phyloP scores from a whole-genome alignment of 768 basidiomycete genomes.

The Agaricus subrufescens region DNA sequence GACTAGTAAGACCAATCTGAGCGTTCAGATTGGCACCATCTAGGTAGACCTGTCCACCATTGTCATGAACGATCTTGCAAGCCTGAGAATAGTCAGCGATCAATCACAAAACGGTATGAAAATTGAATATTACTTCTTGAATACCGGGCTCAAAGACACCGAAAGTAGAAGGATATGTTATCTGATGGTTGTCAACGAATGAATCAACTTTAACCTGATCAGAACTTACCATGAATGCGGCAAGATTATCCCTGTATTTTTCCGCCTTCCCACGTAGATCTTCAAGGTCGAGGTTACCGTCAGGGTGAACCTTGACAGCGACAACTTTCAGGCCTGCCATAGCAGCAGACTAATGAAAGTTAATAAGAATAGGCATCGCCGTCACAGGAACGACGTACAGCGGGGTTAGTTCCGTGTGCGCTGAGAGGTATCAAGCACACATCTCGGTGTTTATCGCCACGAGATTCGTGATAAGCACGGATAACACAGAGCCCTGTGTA shows the following conservation, averaged over 20 bases:
- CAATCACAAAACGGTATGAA: neutral
- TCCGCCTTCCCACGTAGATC: constrained; percentile 87
- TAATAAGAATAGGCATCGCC: constrained; percentile 13
- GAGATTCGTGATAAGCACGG: constrained; percentile 88
- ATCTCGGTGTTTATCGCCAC: constrained; percentile 80
- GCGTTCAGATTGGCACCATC: constrained; percentile 97
- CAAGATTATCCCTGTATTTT: constrained; percentile 86
- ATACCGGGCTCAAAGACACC: constrained; percentile 97
- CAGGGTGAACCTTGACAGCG: constrained; percentile 80
- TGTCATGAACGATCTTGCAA: constrained; percentile 89
- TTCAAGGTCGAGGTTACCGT: constrained; percentile 85
- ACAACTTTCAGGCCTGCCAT: constrained; percentile 98
- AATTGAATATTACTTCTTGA: constrained; percentile 41
- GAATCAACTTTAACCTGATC: neutral
- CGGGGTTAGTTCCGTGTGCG: constrained; percentile 98
- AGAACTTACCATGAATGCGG: constrained; percentile 84
- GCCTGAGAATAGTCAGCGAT: constrained; percentile 41
- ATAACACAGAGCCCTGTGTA: constrained; percentile 95
- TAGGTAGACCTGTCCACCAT: constrained; percentile 96
- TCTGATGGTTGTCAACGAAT: constrained; percentile 37
- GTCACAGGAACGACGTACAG: constrained; percentile 46
- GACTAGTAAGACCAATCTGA: constrained; percentile 89
- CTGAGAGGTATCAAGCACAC: constrained; percentile 93
- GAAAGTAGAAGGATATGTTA: constrained; percentile 96
- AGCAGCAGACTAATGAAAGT: constrained; percentile 69